phyloP scores from a whole-genome alignment of 139 green algal genomes.

The Chlamydomonas sphaeroides region DNA sequence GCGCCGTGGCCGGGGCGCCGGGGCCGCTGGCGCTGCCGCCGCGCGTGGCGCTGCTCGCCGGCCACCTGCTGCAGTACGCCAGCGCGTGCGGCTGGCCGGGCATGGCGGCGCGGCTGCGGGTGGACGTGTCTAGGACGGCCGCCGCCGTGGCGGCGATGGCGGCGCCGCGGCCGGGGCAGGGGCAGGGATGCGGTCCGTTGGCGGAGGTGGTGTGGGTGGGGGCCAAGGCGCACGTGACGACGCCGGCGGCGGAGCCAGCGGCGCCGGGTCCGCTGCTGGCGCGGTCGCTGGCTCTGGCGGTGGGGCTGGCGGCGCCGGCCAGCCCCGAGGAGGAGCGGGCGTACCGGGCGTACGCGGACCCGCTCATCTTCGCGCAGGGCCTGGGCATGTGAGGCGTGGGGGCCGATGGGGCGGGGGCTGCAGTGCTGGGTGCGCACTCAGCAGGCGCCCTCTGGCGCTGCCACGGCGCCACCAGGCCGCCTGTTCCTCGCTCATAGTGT shows the following conservation, averaged over 20 bases:
- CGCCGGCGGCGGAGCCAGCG: neutral
- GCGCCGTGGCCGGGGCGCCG: too few relatives aligned
- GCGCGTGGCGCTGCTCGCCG: neutral
- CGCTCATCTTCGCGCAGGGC: neutral
- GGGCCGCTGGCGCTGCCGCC: too few relatives aligned
- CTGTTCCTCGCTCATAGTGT: too few relatives aligned
- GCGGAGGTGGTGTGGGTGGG: neutral
- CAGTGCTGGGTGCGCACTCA: too few relatives aligned
- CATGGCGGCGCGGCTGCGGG: neutral
- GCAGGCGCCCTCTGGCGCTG: too few relatives aligned
- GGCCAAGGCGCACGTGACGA: neutral
- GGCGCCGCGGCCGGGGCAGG: too few relatives aligned
- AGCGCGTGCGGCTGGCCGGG: neutral
- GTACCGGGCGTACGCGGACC: slow-evolving; percentile 9
- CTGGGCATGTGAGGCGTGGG: slow-evolving; percentile 11
- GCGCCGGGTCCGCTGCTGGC: neutral
- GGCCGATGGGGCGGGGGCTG: too few relatives aligned
- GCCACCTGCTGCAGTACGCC: neutral
- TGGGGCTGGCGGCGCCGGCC: neutral
- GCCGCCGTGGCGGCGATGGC: too few relatives aligned
- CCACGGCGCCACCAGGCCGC: too few relatives aligned
- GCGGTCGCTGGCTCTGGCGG: neutral
- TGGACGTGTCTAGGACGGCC: too few relatives aligned
- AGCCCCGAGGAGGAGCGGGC: slow-evolving; percentile 1
- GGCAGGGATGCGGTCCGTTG: too few relatives aligned